Evolutionary conservation across 2,329 filamentous ascomycete genomes (phyloP).

Genomic region (Lachnellula hyalina): DNA sequence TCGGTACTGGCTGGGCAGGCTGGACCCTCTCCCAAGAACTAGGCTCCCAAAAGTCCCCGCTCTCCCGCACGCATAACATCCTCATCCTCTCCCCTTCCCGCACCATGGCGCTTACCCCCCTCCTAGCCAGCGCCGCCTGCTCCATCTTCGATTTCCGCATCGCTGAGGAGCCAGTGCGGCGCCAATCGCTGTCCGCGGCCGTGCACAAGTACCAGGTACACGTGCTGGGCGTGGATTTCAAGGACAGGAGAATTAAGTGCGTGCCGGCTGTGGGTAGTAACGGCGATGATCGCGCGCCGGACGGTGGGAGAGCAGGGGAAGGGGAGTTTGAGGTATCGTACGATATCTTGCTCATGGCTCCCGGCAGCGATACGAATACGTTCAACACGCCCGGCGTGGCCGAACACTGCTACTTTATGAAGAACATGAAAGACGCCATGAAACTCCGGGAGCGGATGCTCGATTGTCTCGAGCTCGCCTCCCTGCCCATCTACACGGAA

Average conservation of each 20-base stretch:
- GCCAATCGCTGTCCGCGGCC: constrained; percentile 28
- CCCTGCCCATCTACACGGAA: constrained; percentile 51
- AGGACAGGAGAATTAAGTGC: constrained; percentile 31
- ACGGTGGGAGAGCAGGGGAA: constrained; percentile 17
- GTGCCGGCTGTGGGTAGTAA: constrained; percentile 30
- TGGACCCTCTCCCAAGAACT: constrained; percentile 35
- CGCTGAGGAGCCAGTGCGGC: constrained; percentile 39
- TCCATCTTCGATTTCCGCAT: constrained; percentile 41
- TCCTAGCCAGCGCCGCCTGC: constrained; percentile 40
- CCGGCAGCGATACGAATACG: constrained; percentile 49
- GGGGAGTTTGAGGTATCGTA: constrained; percentile 35
- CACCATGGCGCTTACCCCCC: constrained; percentile 40
- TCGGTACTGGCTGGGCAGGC: constrained; percentile 38
- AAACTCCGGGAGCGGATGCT: constrained; percentile 60
- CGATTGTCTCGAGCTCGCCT: constrained; percentile 61
- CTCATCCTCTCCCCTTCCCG: constrained; percentile 38
- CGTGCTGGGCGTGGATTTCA: constrained; percentile 36
- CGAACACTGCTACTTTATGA: constrained; percentile 75
- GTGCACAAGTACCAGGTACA: constrained; percentile 37
- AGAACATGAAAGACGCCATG: constrained; percentile 73
- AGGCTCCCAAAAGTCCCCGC: constrained; percentile 22
- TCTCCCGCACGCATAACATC: constrained; percentile 31
- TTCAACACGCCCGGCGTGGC: constrained; percentile 76
- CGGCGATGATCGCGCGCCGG: constrained; percentile 2
- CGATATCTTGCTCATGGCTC: constrained; percentile 38